Evolutionary conservation across 345 rosid genomes (phyloP), one percentile per base, ranked within the genome.

Genomic region (Gossypioides kirkii): DNA sequence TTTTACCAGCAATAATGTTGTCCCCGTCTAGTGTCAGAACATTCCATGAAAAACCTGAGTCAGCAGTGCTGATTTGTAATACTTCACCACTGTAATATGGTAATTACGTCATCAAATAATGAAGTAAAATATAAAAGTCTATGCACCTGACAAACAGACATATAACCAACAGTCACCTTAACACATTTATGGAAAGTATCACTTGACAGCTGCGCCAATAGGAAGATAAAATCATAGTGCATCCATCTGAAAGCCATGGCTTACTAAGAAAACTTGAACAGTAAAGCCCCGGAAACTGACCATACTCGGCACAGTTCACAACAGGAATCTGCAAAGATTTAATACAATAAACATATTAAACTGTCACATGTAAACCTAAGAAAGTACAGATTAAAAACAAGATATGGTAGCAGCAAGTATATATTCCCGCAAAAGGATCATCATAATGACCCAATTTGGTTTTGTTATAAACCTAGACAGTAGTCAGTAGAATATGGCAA

Each of bases 191-290:
- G 22, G 87, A 83, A 80, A 90, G 86, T 63, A 92, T 79, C 71
- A 80, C 94, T 87, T 87, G 86, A 78, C 74, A 49, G 85, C 98
- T 91, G 58, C 81, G 69, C 96, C 96, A 95, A 56, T 76, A 46
- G 67, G 99, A 88, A 83, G 93, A 80, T 71, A 95, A 73, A 75
- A 92, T 77, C 85, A 95, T 77, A 41, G 88, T 91, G 77, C 83
- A 76, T 77, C 97, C 91, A 86, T 95, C 97, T 74, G 98, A 89
- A 74, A 95, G 92, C 98, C 99, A 95, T 2, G 96, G 93, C 68
- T 86, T 83, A 52, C 69, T 68, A 58, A 85, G 91, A 64, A 89
- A 69, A 70, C 74, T 42, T 2, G 85, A 81, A 68, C 45, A 72
- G 80, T 92, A 95, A 61, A 95, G 94, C 76, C 99, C 99, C 3